Percentiles rank a stretch among this genome's conserved stretches.
Conservation (phyloP, 306 rosid species). For the Fragaria nilgerrensis region DNA sequence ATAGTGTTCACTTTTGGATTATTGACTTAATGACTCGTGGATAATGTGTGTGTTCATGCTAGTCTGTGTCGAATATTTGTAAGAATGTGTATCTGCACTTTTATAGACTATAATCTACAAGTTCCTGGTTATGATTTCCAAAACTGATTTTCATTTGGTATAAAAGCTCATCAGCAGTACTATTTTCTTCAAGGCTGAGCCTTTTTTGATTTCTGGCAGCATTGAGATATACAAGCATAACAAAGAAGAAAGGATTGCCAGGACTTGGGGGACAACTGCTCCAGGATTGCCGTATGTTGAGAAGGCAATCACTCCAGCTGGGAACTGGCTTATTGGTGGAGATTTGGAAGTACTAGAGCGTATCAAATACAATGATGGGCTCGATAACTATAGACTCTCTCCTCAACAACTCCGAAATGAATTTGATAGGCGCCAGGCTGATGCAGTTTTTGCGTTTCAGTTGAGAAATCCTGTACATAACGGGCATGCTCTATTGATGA, state of each 20-base stretch:
- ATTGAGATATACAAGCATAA: slow-evolving; percentile 89
- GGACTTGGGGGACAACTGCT: slow-evolving; percentile 96
- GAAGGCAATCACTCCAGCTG: slow-evolving; percentile 71
- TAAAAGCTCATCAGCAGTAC: neutral
- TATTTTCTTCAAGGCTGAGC: neutral
- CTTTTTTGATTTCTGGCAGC: slow-evolving; percentile 35
- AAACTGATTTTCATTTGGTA: neutral
- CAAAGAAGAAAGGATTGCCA: slow-evolving; percentile 95
- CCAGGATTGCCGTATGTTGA: slow-evolving; percentile 91
- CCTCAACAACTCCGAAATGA: slow-evolving; percentile 86
- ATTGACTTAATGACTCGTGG: neutral
- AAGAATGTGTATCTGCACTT: neutral
- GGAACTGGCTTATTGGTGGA: slow-evolving; percentile 96
- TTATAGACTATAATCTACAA: neutral
- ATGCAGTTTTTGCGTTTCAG: slow-evolving; percentile 96
- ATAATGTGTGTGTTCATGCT: neutral
- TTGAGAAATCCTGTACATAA: slow-evolving; percentile 95
- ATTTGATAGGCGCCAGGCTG: slow-evolving; percentile 80
- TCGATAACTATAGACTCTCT: slow-evolving; percentile 86
- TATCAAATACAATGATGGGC: slow-evolving; percentile 85
- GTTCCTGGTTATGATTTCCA: neutral
- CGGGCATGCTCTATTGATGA: slow-evolving; percentile 95
- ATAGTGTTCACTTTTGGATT: neutral
- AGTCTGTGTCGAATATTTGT: neutral
- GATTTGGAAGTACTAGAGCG: slow-evolving; percentile 78